Base-by-base conservation (phyloP, 495 filamentous ascomycete species). In the Achaetomiella virescens region DNA sequence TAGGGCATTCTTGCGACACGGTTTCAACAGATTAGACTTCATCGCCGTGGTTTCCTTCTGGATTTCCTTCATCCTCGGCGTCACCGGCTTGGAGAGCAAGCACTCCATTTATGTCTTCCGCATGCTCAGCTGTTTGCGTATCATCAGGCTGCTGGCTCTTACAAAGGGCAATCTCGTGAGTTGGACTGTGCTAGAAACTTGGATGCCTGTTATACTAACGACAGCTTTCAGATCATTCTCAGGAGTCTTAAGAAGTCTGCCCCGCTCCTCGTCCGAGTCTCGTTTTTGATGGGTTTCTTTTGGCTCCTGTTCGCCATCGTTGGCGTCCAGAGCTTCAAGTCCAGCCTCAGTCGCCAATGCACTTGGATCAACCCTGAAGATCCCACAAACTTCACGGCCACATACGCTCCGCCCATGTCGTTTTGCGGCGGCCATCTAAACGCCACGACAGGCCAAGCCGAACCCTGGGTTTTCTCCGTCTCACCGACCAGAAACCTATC, bases 251-350 rank as follows among this genome's bases (percentile, higher is more conserved):
- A 97, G 67, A 92, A 96, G 66, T 91, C 93, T 3, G 89, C 91
- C 0, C 93, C 93, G 15, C 75, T 96, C 42, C 84, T 99, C n/a
- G 84, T 95, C 36, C 88, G 96, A 58, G 95, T 99, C 33, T 91
- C 89, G 6, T 95, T 99, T 65, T 76, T 99, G 15, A 95, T 99
- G 66, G 84, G 90, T 24, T 99, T 99, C 73, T 99, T 99, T 68
- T 99, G 93, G 93, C 85, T 99, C 41, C 75, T 99, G 8, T 99
- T 99, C 72, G 95, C 92, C 27, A 95, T 99, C 59, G 81, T 97
- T 41, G 93, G 95, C 1, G 85, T 97, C 15, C 93, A 99, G 70
- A 93, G 87, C 70, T 99, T 99, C 80, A 99, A 99, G 70, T 88
- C 90, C 8, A 97, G 93, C 65, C 75, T 97, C 27, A 81, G 84